Conservation (phyloP, 2,329 filamentous ascomycete genomes). For the Arthroderma sp. region DNA sequence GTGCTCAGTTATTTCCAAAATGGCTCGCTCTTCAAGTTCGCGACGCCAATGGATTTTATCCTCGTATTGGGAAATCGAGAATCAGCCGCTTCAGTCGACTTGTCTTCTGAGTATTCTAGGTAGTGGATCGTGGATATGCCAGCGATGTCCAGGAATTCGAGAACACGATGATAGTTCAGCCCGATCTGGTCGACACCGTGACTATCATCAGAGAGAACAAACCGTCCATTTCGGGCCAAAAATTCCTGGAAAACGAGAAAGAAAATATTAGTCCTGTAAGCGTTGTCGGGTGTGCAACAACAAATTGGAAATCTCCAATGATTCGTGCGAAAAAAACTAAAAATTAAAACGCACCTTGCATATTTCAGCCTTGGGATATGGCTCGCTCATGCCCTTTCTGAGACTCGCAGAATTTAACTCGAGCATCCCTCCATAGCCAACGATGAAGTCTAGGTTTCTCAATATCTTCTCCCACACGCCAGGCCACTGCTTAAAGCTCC, state of each 20-base stretch:
- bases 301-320: neutral
- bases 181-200: slow-evolving; percentile 78
- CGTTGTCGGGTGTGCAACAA: too few relatives aligned
- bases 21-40: slow-evolving; percentile 22
- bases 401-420: slow-evolving; percentile 82
- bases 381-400: slow-evolving; percentile 79
- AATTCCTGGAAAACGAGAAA: slow-evolving; percentile 44
- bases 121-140: slow-evolving; percentile 29
- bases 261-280: too few relatives aligned
- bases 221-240: slow-evolving; percentile 57
- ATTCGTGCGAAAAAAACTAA: too few relatives aligned
- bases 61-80: slow-evolving; percentile 25
- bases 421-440: slow-evolving; percentile 63
- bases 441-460: slow-evolving; percentile 61
- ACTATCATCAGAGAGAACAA: slow-evolving; percentile 90
- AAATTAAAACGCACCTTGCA: slow-evolving; percentile 47
- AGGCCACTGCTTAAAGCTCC: slow-evolving; percentile 45
- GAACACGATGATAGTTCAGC: slow-evolving; percentile 62
- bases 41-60: slow-evolving; percentile 19
- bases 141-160: slow-evolving; percentile 52
- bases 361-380: slow-evolving; percentile 70
- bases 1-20: slow-evolving; percentile 17
- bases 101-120: slow-evolving; percentile 19
- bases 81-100: slow-evolving; percentile 15
- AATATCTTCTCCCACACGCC: slow-evolving; percentile 60